Evolutionary conservation across 352 stramenopile species (phyloP), one percentile per base, ranked within the genome.

Genomic region (Blastocystis sp.): DNA sequence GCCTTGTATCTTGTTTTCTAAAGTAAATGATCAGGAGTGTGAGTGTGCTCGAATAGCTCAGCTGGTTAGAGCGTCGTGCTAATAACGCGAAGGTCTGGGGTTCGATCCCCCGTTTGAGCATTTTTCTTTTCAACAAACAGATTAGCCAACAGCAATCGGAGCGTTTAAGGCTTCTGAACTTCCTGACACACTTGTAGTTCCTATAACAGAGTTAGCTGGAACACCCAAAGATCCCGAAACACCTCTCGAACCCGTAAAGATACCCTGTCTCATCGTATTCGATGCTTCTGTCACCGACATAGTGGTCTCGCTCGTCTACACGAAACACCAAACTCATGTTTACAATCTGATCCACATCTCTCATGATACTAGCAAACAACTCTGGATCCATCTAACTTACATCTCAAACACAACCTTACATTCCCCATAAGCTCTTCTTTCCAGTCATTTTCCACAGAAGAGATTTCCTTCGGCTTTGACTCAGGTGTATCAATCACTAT

Each of bases 21-120:
- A 53, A 24, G 64, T 66, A 53, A 8, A 53, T 0, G 13, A 45
- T 24, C 0, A 75, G 45, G 0, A 41, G 5, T 4, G 24, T 16
- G 2, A 0, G 0, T 20, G 66, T 56, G 66, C 66, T 78, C 66
- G 66, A 78, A 53, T 78, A 78, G 66, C 66, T 78, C 66, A 78
- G 66, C 66, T 78, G 66, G 66, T 78, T 78, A 78, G 66, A 78
- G 66, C 66, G 39, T 78, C 66, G 66, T 78, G 66, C 66, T 78
- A 78, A 78, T 78, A 78, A 78, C 66, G 66, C 66, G 66, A 78
- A 78, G 66, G 66, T 78, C 66, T 78, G 20, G 50, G 50, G 50
- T 59, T 59, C 50, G 50, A 59, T 78, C 66, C 66, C 66, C 66
- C 20, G 66, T 53, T 78, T 78, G 66, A 78, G 66, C 66, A 78